Percentiles rank a stretch among this genome's conserved stretches.
Evolutionary conservation across 1,284 basidiomycete genomes (phyloP).

Genomic region (Fomitopsis palustris): DNA sequence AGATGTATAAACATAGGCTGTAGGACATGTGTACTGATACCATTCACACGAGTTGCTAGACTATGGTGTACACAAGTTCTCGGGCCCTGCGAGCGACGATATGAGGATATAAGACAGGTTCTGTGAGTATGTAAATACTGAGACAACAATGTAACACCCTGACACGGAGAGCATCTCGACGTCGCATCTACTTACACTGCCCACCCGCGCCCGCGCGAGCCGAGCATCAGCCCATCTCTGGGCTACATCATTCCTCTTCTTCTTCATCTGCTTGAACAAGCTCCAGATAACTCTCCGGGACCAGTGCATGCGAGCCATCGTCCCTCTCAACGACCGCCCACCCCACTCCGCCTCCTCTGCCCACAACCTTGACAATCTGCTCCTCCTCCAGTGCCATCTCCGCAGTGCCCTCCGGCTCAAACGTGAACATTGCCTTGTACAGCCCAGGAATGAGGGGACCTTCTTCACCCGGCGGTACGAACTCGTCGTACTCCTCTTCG

Average conservation of each 20-base stretch:
- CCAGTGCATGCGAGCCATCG: constrained; percentile 50
- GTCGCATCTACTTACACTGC: neutral
- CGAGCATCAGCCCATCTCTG: neutral
- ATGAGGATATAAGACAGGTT: neutral
- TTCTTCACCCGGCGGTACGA: constrained; percentile 23
- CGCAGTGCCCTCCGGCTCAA: constrained; percentile 68
- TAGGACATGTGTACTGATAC: neutral
- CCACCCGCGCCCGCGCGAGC: constrained; percentile 1
- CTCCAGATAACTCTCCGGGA: constrained; percentile 68
- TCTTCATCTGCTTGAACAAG: constrained; percentile 31
- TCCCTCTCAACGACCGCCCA: constrained; percentile 64
- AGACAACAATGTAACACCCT: constrained; percentile 2
- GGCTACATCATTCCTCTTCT: neutral
- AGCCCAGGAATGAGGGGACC: constrained; percentile 55
- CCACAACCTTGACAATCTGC: constrained; percentile 63
- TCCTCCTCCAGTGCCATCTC: constrained; percentile 75
- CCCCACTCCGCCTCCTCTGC: constrained; percentile 68
- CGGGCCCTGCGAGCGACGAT: neutral
- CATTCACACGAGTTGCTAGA: neutral
- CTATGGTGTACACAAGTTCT: neutral
- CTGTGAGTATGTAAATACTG: neutral
- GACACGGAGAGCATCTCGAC: neutral
- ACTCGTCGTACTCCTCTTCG: constrained; percentile 22
- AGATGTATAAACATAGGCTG: neutral
- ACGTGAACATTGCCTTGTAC: constrained; percentile 69